phyloP scores from a whole-genome alignment of 2,329 filamentous ascomycete genomes.

The Alternaria ethzedia region DNA sequence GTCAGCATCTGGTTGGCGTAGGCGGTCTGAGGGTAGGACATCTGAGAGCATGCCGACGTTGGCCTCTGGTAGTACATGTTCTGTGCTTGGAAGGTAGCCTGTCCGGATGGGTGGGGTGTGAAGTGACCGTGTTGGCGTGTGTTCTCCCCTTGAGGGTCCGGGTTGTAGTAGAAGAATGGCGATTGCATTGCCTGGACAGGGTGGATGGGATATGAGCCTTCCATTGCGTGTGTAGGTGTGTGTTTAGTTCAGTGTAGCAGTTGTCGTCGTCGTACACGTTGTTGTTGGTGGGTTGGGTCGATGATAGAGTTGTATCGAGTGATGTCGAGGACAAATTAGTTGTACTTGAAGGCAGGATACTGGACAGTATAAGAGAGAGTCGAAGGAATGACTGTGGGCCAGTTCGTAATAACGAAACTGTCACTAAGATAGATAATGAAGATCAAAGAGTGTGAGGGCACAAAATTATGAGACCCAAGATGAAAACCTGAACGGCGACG shows the following conservation, averaged over 20 bases:
- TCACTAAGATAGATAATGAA: conserved; percentile 43
- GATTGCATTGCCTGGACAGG: conserved; percentile 67
- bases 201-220: conserved; percentile 64
- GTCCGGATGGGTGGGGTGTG: conserved; percentile 60
- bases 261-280: conserved; percentile 27
- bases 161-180: conserved; percentile 86
- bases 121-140: conserved; percentile 76
- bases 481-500: conserved; percentile 43
- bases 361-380: conserved; percentile 28
- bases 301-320: conserved; percentile 12
- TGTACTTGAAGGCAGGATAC: conserved; percentile 28
- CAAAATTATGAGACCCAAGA: conserved; percentile 41
- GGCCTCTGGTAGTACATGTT: conserved; percentile 60
- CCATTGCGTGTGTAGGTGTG: conserved; percentile 61
- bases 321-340: conserved; percentile 33
- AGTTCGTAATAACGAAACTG: conserved; percentile 47
- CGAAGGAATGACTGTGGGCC: conserved; percentile 52
- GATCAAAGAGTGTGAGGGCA: conserved; percentile 20
- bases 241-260: conserved; percentile 1
- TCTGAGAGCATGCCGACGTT: conserved; percentile 68
- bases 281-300: conserved; percentile 11
- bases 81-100: conserved; percentile 50
- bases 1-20: conserved; percentile 71
- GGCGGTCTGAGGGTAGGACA: conserved; percentile 56
- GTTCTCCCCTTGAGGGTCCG: conserved; percentile 72